Base-by-base conservation (phyloP, 495 filamentous ascomycete species). In the Lophiotrema nucula region DNA sequence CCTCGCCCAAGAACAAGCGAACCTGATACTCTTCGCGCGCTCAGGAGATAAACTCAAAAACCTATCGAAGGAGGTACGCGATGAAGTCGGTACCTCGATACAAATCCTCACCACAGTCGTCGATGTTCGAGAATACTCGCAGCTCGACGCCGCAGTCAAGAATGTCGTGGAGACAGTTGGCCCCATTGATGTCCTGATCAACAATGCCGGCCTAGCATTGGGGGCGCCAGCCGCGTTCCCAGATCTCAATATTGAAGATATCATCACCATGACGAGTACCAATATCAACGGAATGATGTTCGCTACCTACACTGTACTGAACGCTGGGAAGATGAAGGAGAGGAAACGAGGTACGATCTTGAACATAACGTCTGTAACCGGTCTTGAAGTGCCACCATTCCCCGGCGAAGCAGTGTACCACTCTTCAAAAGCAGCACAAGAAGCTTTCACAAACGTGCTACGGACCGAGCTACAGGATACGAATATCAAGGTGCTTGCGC, bases 381-480 rank as follows among this genome's bases (percentile, higher is more conserved):
- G 62, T 2, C 62, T 75, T 0, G 72, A 74, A 50, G 62, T 65
- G 0, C 73, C 71, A 1, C 73, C 72, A 0, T 73, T 73, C 55
- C 58, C 66, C 0, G 70, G 72, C 24, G 71, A 76, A 47, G 66
- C 69, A 0, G 69, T 74, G 12, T 76, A 74, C 53, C 73, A 76
- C 46, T 58, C 71, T 38, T 74, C 65, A 63, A 76, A 76, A 53
- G 74, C 72, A 0, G 56, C 41, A 1, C 69, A 70, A 55, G 74
- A 76, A 47, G 73, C 49, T 1, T 76, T 76, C 51, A 73, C 66
- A 0, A 75, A 76, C 19, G 62, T 65, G 0, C 58, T 76, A 23
- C 67, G 73, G 2, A 72, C 67, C 45, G 73, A 76, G 58, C 47
- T 69, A 10, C 46, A 46, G 18, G 72, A 67, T 0, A 70, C 73